Evolutionary conservation across 2,329 filamentous ascomycete genomes (phyloP).

Genomic region (Fusarium subtropicale): DNA sequence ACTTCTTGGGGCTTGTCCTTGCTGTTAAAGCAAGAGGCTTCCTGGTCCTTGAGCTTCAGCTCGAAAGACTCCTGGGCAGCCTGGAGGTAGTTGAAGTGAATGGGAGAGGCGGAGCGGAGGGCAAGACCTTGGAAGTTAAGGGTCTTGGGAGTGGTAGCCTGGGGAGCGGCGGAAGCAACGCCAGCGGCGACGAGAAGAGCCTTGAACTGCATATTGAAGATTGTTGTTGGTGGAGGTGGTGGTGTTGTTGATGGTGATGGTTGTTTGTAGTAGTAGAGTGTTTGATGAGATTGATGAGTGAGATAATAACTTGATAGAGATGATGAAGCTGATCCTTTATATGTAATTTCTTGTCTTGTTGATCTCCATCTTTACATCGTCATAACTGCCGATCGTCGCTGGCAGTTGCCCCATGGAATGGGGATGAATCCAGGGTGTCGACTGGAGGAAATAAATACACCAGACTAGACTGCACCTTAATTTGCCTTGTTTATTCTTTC

Average conservation of each 20-base stretch:
- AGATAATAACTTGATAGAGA: background rate
- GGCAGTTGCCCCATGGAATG: background rate
- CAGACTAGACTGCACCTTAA: background rate
- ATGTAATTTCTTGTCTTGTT: background rate
- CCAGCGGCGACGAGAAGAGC: slow-evolving; percentile 43
- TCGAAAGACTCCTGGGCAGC: slow-evolving; percentile 60
- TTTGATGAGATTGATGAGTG: background rate
- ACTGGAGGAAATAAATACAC: background rate
- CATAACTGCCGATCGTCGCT: slow-evolving; percentile 2
- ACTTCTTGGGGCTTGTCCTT: slow-evolving; percentile 54
- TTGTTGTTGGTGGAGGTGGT: background rate
- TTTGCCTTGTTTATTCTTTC: background rate
- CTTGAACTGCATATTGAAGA: slow-evolving; percentile 48
- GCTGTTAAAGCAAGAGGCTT: slow-evolving; percentile 59
- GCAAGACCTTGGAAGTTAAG: slow-evolving; percentile 62
- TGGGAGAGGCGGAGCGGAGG: slow-evolving; percentile 60
- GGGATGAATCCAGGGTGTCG: background rate
- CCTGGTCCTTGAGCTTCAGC: slow-evolving; percentile 58
- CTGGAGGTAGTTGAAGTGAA: slow-evolving; percentile 61
- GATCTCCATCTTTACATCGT: background rate
- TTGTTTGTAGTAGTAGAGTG: background rate
- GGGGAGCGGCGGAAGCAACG: slow-evolving; percentile 42
- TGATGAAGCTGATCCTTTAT: slow-evolving; percentile 18
- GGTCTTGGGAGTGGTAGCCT: slow-evolving; percentile 32
- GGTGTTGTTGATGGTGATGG: background rate